Conservation (phyloP, 176 grass and related monocot species). For the Bolboschoenus planiculmis region DNA sequence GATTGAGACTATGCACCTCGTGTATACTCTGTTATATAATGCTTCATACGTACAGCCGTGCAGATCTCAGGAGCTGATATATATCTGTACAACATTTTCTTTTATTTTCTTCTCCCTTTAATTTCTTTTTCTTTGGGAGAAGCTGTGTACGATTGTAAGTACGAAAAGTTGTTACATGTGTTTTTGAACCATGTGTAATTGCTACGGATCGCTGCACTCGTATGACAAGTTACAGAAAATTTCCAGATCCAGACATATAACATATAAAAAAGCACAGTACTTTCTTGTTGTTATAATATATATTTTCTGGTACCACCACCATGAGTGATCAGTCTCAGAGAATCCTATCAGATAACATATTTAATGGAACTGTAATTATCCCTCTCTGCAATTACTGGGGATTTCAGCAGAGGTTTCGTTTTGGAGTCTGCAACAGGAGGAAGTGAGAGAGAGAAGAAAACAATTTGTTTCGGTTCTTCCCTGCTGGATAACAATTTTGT, state of each 20-base stretch:
- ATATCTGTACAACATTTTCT: neutral
- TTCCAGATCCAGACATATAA: neutral
- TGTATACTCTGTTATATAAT: neutral
- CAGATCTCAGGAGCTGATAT: neutral
- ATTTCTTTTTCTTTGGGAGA: neutral
- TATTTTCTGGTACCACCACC: neutral
- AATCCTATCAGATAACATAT: neutral
- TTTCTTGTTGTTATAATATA: neutral
- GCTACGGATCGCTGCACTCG: neutral
- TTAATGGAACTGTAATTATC: neutral
- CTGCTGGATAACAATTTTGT: no score
- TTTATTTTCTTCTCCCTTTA: neutral
- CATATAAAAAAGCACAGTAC: neutral
- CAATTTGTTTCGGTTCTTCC: no score
- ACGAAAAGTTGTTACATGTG: neutral
- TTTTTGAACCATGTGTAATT: neutral
- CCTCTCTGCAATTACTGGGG: neutral
- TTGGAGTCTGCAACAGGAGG: no score
- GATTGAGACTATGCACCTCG: neutral
- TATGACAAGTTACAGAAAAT: neutral
- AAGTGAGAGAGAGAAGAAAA: no score
- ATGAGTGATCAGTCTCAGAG: neutral
- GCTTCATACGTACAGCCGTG: neutral
- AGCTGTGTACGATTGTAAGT: neutral
- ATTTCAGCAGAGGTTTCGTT: neutral